phyloP scores from a whole-genome alignment of 495 filamentous ascomycete genomes.

The Penicillium longicatenatum region DNA sequence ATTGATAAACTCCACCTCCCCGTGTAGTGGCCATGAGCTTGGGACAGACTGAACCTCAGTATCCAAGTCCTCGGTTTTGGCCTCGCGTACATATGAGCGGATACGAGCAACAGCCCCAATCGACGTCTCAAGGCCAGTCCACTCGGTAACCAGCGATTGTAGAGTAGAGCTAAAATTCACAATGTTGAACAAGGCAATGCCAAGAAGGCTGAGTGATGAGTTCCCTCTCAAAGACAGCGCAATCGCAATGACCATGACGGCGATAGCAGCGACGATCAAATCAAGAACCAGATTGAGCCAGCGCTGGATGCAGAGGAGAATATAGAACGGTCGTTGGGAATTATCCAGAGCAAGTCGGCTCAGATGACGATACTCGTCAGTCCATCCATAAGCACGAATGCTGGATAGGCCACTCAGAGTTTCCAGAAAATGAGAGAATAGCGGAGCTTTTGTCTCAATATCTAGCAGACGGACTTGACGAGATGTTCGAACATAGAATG shows the following conservation, averaged over 20 bases:
- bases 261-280: constrained; percentile 59
- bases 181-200: constrained; percentile 35
- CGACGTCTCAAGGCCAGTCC: constrained; percentile 33
- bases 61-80: constrained; percentile 22
- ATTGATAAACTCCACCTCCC: constrained; percentile 20
- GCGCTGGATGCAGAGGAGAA: constrained; percentile 64
- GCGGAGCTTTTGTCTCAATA: constrained; percentile 57
- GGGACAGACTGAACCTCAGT: constrained; percentile 19
- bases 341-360: constrained; percentile 62
- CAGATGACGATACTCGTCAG: constrained; percentile 54
- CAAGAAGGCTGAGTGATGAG: constrained; percentile 24
- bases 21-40: constrained; percentile 23
- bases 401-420: constrained; percentile 66
- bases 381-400: constrained; percentile 71
- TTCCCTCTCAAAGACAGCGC: constrained; percentile 24
- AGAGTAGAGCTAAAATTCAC: constrained; percentile 33
- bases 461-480: constrained; percentile 61
- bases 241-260: constrained; percentile 48
- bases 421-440: constrained; percentile 73
- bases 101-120: constrained; percentile 34
- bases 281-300: constrained; percentile 71
- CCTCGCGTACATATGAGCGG: constrained; percentile 20
- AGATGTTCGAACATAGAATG: constrained; percentile 36
- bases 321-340: constrained; percentile 56
- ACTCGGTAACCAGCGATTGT: constrained; percentile 23